Percentiles rank a stretch among this genome's conserved stretches.
These are phyloP conservation scores for Hymenoscyphus albidus DNA, from an alignment of 2,329 filamentous ascomycete genomes.

Conservation along the genomic window DNA sequence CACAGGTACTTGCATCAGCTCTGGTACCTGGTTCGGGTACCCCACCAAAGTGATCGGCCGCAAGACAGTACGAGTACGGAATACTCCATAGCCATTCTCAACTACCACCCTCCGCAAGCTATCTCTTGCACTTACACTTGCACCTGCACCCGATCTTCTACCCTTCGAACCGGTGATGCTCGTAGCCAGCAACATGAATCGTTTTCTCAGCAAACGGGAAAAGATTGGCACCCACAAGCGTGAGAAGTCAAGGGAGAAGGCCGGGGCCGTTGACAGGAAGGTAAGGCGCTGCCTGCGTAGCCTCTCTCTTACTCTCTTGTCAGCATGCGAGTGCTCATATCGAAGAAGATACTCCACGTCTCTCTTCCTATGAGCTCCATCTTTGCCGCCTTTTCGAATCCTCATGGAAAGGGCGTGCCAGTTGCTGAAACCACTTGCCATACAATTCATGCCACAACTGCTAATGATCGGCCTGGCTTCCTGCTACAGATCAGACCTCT, in stretches of 20 bases:
- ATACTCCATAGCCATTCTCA: neutral
- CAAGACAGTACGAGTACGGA: neutral
- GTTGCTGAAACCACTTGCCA: constrained; percentile 19
- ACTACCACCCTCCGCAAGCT: neutral
- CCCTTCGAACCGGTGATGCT: neutral
- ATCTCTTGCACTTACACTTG: neutral
- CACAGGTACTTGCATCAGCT: neutral
- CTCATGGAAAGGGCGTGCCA: constrained; percentile 22
- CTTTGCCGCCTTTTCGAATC: constrained; percentile 24
- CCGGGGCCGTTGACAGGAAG: constrained; percentile 39
- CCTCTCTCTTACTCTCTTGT: constrained; percentile 12
- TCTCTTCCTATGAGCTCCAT: constrained; percentile 20
- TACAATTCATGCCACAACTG: constrained; percentile 21
- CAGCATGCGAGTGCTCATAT: constrained; percentile 18
- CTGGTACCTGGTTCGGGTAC: neutral
- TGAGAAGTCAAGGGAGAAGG: constrained; percentile 52
- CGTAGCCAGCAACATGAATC: constrained; percentile 45
- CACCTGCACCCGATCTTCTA: neutral
- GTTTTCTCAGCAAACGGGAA: constrained; percentile 68
- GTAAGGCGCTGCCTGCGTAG: constrained; percentile 35
- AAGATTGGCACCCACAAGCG: constrained; percentile 53
- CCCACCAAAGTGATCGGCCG: neutral
- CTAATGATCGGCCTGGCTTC: constrained; percentile 27
- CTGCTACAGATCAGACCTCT: constrained; percentile 46
- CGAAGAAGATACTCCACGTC: constrained; percentile 18